These are phyloP conservation scores for Talaromyces ruber DNA, from an alignment of 495 filamentous ascomycete species.

Conservation along the genomic window DNA sequence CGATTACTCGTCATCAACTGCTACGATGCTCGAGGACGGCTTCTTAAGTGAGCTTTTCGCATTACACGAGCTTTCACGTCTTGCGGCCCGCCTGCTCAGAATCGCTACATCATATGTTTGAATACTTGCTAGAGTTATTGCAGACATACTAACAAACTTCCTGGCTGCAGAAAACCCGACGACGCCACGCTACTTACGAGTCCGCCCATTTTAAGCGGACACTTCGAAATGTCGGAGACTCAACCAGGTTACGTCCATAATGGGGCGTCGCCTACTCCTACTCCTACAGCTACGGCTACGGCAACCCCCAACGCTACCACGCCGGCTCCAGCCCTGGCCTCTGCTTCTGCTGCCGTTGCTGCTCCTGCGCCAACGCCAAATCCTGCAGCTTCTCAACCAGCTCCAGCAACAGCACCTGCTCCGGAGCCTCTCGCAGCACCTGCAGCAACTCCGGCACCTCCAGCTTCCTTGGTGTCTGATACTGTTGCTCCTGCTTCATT, in stretches of 20 bases:
- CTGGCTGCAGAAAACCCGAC: background rate
- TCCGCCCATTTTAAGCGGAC: background rate
- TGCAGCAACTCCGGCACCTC: background rate
- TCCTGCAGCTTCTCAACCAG: background rate
- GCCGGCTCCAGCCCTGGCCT: background rate
- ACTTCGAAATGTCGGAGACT: slow-evolving; percentile 1
- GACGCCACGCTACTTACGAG: background rate
- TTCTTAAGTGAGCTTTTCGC: background rate
- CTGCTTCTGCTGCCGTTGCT: background rate
- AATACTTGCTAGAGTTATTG: background rate
- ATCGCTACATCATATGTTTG: background rate
- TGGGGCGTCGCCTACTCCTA: background rate
- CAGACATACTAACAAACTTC: background rate
- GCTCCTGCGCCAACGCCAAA: background rate
- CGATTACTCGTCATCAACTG: background rate
- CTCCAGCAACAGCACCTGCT: background rate
- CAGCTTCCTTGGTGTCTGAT: background rate
- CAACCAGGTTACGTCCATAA: background rate
- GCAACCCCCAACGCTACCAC: background rate
- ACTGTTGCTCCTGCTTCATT: background rate
- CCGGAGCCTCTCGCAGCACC: background rate
- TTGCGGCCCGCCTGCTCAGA: background rate
- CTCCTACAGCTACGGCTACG: background rate
- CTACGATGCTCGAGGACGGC: background rate
- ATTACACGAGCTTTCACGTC: background rate